Conservation (phyloP, 371 early-diverging fungal species). For the Syncephalis plumigaleata region DNA sequence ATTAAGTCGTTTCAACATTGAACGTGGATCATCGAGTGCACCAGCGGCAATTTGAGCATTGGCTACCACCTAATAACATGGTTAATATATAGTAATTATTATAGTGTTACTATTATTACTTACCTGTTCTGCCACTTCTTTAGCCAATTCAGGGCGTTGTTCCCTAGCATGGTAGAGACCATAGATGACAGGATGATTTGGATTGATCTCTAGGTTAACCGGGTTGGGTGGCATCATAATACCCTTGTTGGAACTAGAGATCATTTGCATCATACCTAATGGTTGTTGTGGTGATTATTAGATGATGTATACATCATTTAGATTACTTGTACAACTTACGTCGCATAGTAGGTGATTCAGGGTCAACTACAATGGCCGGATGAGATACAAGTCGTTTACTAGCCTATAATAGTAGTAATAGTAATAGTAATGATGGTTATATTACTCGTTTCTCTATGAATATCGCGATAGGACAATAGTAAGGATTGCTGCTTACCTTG, state of each 20-base stretch:
- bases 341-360: conserved; percentile 48
- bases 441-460: no score
- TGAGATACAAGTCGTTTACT: conserved; percentile 36
- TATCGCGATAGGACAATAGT: no score
- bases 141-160: conserved; percentile 39
- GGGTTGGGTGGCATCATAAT: conserved; percentile 23
- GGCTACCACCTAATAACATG: conserved; percentile 33
- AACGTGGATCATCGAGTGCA: conserved; percentile 56
- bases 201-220: conserved; percentile 70
- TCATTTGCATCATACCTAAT: neutral
- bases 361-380: conserved; percentile 62
- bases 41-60: conserved; percentile 68
- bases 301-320: no score
- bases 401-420: neutral
- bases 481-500: conserved; percentile 14
- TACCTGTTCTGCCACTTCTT: conserved; percentile 35
- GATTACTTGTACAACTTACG: no score
- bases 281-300: no score
- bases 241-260: conserved; percentile 12
- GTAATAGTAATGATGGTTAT: neutral
- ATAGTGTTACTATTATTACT: no score
- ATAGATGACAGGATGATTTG: conserved; percentile 55
- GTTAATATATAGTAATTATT: conserved; percentile 1
- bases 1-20: conserved; percentile 58
- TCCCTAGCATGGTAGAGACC: conserved; percentile 38